Conservation (phyloP, 2,329 filamentous ascomycete genomes). For the Sclerotinia glacialis region DNA sequence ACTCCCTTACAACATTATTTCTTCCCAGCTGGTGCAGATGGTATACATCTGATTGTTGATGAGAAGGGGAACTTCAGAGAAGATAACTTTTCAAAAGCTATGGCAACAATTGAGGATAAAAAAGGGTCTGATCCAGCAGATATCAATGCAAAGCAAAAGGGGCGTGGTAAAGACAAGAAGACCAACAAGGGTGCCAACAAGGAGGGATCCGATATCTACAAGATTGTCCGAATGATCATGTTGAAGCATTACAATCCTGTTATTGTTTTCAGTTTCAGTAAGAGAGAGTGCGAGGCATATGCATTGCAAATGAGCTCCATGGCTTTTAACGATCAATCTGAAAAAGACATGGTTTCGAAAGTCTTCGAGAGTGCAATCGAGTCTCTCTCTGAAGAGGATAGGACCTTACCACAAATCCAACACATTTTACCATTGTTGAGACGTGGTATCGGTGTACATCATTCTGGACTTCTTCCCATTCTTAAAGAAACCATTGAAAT, state of each 20-base stretch:
- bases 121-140: constrained; percentile 82
- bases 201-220: constrained; percentile 82
- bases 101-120: constrained; percentile 83
- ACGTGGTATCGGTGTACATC: constrained; percentile 93
- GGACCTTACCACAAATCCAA: constrained; percentile 81
- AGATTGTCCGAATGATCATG: constrained; percentile 99
- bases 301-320: constrained; percentile 83
- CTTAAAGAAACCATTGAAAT: constrained; percentile 99
- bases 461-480: constrained; percentile 91
- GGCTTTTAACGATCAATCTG: constrained; percentile 93
- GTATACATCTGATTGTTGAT: constrained; percentile 91
- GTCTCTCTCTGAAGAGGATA: constrained; percentile 88
- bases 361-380: constrained; percentile 94
- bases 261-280: constrained; percentile 99
- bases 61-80: constrained; percentile 96
- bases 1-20: constrained; percentile 98
- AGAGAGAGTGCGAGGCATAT: constrained; percentile 89
- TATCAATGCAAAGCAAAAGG: constrained; percentile 74
- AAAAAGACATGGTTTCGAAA: constrained; percentile 90
- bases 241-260: constrained; percentile 95
- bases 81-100: constrained; percentile 95
- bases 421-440: constrained; percentile 86
- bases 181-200: constrained; percentile 80
- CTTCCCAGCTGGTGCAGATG: constrained; percentile 87
- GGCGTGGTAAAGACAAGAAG: constrained; percentile 89